phyloP scores from a whole-genome alignment of 179 eudicot species.

The Vitellaria paradoxa region DNA sequence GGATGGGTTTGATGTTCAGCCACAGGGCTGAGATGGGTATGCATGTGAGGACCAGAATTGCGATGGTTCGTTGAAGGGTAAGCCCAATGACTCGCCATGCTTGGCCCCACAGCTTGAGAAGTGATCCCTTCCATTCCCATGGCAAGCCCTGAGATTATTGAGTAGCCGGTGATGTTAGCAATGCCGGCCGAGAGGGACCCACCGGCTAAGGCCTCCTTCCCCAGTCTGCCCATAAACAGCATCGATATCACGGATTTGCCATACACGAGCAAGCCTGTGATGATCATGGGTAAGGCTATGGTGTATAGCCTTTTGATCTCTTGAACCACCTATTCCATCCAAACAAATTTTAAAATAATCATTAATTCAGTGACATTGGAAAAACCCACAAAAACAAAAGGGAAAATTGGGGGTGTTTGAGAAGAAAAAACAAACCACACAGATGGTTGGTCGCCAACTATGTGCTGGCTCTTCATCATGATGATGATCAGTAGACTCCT shows the following conservation, averaged over 20 bases:
- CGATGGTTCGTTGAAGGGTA: conserved; percentile 56
- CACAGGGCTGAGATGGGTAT: conserved; percentile 64
- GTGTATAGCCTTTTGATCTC: conserved; percentile 46
- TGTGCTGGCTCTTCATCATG: background rate
- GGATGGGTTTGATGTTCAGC: conserved; percentile 54
- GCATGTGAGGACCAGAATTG: conserved; percentile 43
- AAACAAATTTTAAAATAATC: too few relatives aligned
- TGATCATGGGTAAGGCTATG: conserved; percentile 53
- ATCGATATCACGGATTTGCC: conserved; percentile 54
- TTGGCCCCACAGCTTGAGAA: conserved; percentile 77
- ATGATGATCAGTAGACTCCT: background rate
- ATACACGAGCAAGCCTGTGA: conserved; percentile 49
- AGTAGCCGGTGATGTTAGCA: conserved; percentile 67
- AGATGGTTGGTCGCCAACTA: conserved; percentile 2
- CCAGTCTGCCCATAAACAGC: conserved; percentile 61
- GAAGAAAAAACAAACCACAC: conserved; percentile 5
- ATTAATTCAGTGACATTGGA: too few relatives aligned
- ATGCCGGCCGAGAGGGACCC: conserved; percentile 67
- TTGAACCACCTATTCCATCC: conserved; percentile 26
- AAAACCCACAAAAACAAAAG: background rate
- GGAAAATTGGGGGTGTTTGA: background rate
- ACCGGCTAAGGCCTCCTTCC: conserved; percentile 61
- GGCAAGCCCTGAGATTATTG: conserved; percentile 27
- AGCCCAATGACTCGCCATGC: conserved; percentile 54
- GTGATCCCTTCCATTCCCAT: conserved; percentile 80